Evolutionary conservation across 176 grass and related monocot genomes (phyloP).

Genomic region (Paspalum vaginatum): DNA sequence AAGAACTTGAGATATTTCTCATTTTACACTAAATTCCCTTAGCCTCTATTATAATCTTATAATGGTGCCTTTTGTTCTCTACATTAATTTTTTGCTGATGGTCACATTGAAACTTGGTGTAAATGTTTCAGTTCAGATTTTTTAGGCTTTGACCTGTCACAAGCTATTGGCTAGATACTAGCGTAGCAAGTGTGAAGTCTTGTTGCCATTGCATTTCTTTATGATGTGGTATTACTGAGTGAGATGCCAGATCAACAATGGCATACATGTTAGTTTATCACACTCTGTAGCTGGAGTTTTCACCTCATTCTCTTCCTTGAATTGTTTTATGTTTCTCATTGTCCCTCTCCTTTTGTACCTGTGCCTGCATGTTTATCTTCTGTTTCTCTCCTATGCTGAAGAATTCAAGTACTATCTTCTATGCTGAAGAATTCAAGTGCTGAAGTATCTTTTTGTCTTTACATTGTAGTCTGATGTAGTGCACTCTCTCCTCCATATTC

Average conservation of each 20-base stretch:
- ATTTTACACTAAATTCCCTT: not conserved
- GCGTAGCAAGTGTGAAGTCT: not conserved
- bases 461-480: slow-evolving; percentile 50
- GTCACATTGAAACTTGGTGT: slow-evolving; percentile 23
- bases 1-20: slow-evolving; percentile 6
- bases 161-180: not conserved
- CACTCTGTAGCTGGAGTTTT: slow-evolving; percentile 1
- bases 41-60: not conserved
- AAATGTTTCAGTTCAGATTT: slow-evolving; percentile 10
- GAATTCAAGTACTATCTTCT: not conserved
- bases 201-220: slow-evolving; percentile 6
- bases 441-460: slow-evolving; percentile 18
- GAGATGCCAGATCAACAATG: slow-evolving; percentile 14
- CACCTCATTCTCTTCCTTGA: slow-evolving; percentile 22
- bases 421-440: not conserved
- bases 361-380: slow-evolving; percentile 11
- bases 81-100: not conserved
- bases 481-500: slow-evolving; percentile 72
- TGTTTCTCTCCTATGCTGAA: not conserved
- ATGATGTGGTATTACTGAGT: not conserved
- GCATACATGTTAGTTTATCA: slow-evolving; percentile 8
- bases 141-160: not conserved
- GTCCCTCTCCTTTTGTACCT: not conserved
- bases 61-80: slow-evolving; percentile 1
- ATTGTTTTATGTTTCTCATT: not conserved